Evolutionary conservation across 768 basidiomycete genomes (phyloP), one percentile per base, ranked within the genome.

Genomic region (Naganishia randhawae): DNA sequence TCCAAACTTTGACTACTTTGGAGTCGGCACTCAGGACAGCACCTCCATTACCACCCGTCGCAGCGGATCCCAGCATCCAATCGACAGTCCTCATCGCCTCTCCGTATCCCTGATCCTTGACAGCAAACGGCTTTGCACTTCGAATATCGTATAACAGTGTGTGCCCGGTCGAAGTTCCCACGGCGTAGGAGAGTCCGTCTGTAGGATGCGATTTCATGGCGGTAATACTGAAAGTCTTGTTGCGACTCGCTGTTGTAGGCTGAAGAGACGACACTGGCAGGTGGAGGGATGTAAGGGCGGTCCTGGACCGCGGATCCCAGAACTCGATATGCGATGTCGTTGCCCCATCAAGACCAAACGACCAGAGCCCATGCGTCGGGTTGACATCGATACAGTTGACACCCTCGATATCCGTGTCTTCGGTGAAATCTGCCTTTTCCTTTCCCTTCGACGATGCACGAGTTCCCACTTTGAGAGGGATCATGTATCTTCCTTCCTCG

Each of bases 1-100:
- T 90, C 96, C 96, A 99, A 32, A 98, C 88, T 81, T 99, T 99
- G 75, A 97, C 85, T 31, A 99, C 95, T 78, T 98, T 98, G 80
- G 88, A 90, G 80, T 99, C 96, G 0, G 92, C 91, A 78, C 89
- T 94, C 64, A 94, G 82, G 19, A 99, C 85, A 83, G 93, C 85
- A 0, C 91, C 89, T 52, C 90, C 89, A 55, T 91, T 91, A 22
- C 80, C 77, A 13, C 90, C 90, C 27, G 67, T 33, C 42, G 41
- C 50, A 39, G 39, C 16, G 5, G 57, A 61, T 39, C 91, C 91
- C 74, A 94, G 90, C 22, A 97, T 86, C 96, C 96, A 99, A 17
- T 84, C 78, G 3, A 98, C 85, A 61, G 84, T 88, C 78, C 89
- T 89, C 35, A 99, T 83, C 0, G 94, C 89, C 51, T 97, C 81